A percentile compares a stretch with the other conserved stretches of the same genome.
Conservation (phyloP, 805 yeast genomes). For the Kuraishia hungarica region DNA sequence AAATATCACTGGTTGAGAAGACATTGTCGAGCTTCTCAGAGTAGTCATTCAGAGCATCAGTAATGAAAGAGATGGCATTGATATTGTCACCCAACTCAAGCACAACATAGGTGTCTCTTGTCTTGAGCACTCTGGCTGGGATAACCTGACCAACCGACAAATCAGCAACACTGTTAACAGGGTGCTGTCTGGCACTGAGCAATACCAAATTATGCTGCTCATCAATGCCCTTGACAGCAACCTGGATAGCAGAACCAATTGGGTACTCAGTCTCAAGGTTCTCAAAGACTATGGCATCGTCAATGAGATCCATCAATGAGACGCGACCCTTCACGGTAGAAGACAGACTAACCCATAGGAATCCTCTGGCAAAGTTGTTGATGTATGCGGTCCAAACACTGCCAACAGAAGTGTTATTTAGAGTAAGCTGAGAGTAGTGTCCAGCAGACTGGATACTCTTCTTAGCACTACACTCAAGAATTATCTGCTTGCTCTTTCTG, state of each 20-base stretch:
- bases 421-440: slow-evolving; percentile 18
- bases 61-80: slow-evolving; percentile 56
- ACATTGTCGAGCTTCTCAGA: slow-evolving; percentile 40
- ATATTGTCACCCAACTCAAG: slow-evolving; percentile 62
- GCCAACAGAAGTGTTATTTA: slow-evolving; percentile 40
- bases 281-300: slow-evolving; percentile 37
- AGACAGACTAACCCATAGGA: slow-evolving; percentile 59
- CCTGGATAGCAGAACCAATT: slow-evolving; percentile 61
- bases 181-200: slow-evolving; percentile 39
- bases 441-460: slow-evolving; percentile 26
- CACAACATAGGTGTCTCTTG: slow-evolving; percentile 50
- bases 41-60: slow-evolving; percentile 73
- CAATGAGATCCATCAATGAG: slow-evolving; percentile 53
- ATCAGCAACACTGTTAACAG: slow-evolving; percentile 34
- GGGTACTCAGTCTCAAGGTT: slow-evolving; percentile 54
- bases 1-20: slow-evolving; percentile 42
- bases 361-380: slow-evolving; percentile 52
- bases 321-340: slow-evolving; percentile 64
- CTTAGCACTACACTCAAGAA: slow-evolving; percentile 58
- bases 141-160: slow-evolving; percentile 43
- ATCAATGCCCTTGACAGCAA: slow-evolving; percentile 46
- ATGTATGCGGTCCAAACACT: slow-evolving; percentile 50
- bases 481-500: slow-evolving; percentile 41
- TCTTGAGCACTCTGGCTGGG: slow-evolving; percentile 56
- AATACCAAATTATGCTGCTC: slow-evolving; percentile 39